Evolutionary conservation across 768 basidiomycete species (phyloP), one percentile per base, ranked within the genome.

Genomic region (Glaciozyma antarctica): DNA sequence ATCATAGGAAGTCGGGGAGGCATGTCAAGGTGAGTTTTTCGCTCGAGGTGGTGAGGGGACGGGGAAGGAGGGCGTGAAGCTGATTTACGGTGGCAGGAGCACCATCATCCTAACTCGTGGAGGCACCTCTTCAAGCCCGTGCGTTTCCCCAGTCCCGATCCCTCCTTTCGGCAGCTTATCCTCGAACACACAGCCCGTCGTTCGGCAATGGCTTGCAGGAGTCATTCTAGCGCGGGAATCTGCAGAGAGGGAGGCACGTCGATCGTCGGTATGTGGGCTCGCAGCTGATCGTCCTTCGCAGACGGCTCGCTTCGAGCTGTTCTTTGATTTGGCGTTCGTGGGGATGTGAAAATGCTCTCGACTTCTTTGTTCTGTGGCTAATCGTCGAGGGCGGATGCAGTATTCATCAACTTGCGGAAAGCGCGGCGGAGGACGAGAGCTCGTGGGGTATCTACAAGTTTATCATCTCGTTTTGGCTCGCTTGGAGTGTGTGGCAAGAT

Each of bases 301-400:
- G 56, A 60, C 71, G 3, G 63, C 67, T 12, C 71, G 73, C 17
- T 77, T 77, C 67, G 77, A 78, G 69, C 74, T 78, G 17, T 77
- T 78, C 64, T 76, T 78, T 57, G 77, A 78, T 62, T 66, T 77
- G 51, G 66, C 75, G 7, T 77, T 76, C 52, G 77, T 78, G 22
- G 76, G 73, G 16, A 72, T 78, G 43, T 41, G 13, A 41, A 12
- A 12, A 4, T 5, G 4, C 32, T 32, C 32, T 32, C 5, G 32
- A 9, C 32, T 32, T 32, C 32, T 32, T 32, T 9, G n/a, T 32
- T 4, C 32, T 32, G 32, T 32, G 32, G 5, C 32, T 32, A 9
- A 9, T 32, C 4, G n/a, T 9, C 9, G 32, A 32, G 32, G 38
- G 13, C 13, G 6, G 38, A 41, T 41, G 38, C 38, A 41, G 38